phyloP scores from a whole-genome alignment of 2,329 filamentous ascomycete species.

The Plenodomus tracheiphilus region DNA sequence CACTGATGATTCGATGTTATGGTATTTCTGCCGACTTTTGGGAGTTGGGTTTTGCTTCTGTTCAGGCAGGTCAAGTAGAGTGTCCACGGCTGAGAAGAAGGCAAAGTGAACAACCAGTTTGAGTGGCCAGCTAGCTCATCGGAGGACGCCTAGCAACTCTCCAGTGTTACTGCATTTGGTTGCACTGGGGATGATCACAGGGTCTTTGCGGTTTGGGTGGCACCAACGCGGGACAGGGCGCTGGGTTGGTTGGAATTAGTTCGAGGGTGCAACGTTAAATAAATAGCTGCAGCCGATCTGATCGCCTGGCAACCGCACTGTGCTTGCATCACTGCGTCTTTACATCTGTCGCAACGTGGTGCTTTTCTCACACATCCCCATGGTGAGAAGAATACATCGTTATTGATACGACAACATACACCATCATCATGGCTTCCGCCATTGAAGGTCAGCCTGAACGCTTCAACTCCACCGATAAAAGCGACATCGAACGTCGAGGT shows the following conservation, averaged over 20 bases:
- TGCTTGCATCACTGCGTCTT: not conserved
- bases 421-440: slow-evolving; percentile 16
- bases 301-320: not conserved
- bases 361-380: too few relatives aligned
- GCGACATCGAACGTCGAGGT: slow-evolving; percentile 24
- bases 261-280: slow-evolving; percentile 2
- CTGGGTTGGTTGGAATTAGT: not conserved
- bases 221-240: slow-evolving; percentile 2
- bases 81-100: too few relatives aligned
- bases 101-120: not conserved
- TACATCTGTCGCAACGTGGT: too few relatives aligned
- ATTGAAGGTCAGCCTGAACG: slow-evolving; percentile 1
- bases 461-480: slow-evolving; percentile 4
- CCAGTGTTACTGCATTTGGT: not conserved
- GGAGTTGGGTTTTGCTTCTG: too few relatives aligned
- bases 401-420: not conserved
- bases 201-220: slow-evolving; percentile 2
- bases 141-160: not conserved
- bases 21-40: too few relatives aligned
- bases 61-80: too few relatives aligned
- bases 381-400: not conserved
- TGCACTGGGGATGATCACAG: slow-evolving; percentile 8
- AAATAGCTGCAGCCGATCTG: not conserved
- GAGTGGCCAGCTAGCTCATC: slow-evolving; percentile 3
- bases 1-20: too few relatives aligned